A percentile compares a stretch with the other conserved stretches of the same genome.
Conservation (phyloP, 257 asterid species). For the Nicotiana sylvestris region DNA sequence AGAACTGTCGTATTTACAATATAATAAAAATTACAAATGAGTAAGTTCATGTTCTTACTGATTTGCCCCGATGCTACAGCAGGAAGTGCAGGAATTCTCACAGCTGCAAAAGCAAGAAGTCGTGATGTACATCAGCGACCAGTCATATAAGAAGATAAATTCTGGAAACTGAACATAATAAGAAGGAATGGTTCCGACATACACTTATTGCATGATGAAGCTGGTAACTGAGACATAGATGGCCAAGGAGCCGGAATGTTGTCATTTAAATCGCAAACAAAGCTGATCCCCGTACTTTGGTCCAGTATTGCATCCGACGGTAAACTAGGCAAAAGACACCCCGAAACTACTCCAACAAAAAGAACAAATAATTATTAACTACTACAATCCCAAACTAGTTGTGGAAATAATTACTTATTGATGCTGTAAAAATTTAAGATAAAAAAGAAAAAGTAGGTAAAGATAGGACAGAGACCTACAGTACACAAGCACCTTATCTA, state of each 20-base stretch:
- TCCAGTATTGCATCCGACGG: constrained; percentile 88
- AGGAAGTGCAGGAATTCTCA: constrained; percentile 94
- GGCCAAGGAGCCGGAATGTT: constrained; percentile 99
- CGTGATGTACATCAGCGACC: not conserved
- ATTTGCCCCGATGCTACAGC: constrained; percentile 93
- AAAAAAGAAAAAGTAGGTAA: not conserved
- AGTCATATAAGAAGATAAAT: not conserved
- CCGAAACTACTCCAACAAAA: constrained; percentile 49
- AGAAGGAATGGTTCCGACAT: constrained; percentile 13
- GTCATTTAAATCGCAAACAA: constrained; percentile 90
- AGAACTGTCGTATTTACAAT: not conserved
- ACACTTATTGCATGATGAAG: constrained; percentile 92
- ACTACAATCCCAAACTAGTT: not conserved
- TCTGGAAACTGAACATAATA: not conserved
- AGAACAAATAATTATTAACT: constrained; percentile 5
- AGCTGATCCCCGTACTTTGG: constrained; percentile 65
- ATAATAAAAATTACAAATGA: not conserved
- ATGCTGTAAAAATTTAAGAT: not conserved
- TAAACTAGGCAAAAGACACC: constrained; percentile 94
- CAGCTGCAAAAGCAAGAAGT: constrained; percentile 42
- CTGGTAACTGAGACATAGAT: constrained; percentile 46
- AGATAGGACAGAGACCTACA: not conserved
- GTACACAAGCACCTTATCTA: not conserved
- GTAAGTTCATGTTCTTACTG: constrained; percentile 38
- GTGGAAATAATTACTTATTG: not conserved